Conservation (phyloP, 2,329 filamentous ascomycete genomes). For the Aureobasidium pullulans region DNA sequence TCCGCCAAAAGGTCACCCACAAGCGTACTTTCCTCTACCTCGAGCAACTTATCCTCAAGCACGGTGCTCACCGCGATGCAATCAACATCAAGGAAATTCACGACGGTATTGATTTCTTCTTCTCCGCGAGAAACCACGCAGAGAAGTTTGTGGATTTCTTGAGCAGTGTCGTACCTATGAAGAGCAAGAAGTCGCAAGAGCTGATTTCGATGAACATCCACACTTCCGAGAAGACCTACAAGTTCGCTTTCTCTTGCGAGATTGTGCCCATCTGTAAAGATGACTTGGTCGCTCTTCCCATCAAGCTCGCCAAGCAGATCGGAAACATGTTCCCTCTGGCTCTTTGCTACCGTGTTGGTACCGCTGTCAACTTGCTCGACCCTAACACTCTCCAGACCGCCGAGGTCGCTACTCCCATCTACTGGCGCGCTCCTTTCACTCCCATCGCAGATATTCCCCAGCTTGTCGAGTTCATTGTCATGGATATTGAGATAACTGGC, state of each 20-base stretch:
- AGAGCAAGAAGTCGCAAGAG: conserved; percentile 79
- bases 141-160: conserved; percentile 91
- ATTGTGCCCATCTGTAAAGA: conserved; percentile 95
- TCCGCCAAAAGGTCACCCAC: conserved; percentile 93
- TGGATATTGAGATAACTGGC: conserved; percentile 79
- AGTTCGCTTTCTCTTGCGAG: conserved; percentile 86
- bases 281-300: conserved; percentile 86
- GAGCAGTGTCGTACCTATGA: conserved; percentile 69
- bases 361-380: conserved; percentile 81
- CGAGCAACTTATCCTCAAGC: conserved; percentile 93
- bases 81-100: conserved; percentile 98
- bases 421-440: conserved; percentile 84
- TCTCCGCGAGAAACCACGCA: conserved; percentile 79
- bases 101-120: conserved; percentile 95
- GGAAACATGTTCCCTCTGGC: conserved; percentile 85
- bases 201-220: conserved; percentile 91
- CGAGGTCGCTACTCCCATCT: conserved; percentile 73
- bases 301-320: conserved; percentile 76
- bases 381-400: conserved; percentile 84
- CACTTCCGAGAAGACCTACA: conserved; percentile 85
- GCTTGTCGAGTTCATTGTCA: conserved; percentile 84
- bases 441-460: conserved; percentile 77
- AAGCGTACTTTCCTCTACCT: conserved; percentile 80
- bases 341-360: conserved; percentile 83
- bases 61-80: conserved; percentile 81